Percentiles rank a stretch among this genome's conserved stretches.
phyloP scores from a whole-genome alignment of 2,329 filamentous ascomycete species.

The Orbilia javanica region DNA sequence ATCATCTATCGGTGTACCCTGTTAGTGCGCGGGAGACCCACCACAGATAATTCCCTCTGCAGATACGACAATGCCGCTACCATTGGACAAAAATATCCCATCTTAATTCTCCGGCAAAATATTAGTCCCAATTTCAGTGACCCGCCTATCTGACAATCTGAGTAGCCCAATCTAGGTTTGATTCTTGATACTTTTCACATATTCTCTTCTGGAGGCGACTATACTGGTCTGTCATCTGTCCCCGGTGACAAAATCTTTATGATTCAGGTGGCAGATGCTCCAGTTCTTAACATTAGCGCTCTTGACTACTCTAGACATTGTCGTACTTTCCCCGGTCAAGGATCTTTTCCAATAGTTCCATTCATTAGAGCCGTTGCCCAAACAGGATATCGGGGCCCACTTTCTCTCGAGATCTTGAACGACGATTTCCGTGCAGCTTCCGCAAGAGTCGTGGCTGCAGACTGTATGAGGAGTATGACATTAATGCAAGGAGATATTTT shows the following conservation, averaged over 20 bases:
- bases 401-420: conserved; percentile 59
- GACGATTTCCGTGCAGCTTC: conserved; percentile 59
- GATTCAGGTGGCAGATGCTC: conserved; percentile 60
- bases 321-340: conserved; percentile 59
- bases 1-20: conserved; percentile 49
- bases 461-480: conserved; percentile 59
- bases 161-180: conserved; percentile 59
- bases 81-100: conserved; percentile 17
- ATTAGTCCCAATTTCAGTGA: conserved; percentile 49
- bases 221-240: conserved; percentile 57
- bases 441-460: conserved; percentile 55
- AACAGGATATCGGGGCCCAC: conserved; percentile 58
- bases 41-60: conserved; percentile 57
- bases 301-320: conserved; percentile 60
- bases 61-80: conserved; percentile 39
- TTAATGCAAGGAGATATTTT: conserved; percentile 57
- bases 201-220: conserved; percentile 59
- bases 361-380: conserved; percentile 58
- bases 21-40: conserved; percentile 49
- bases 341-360: conserved; percentile 59
- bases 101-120: conserved; percentile 40
- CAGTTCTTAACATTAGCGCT: conserved; percentile 60
- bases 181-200: conserved; percentile 60
- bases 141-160: conserved; percentile 46
- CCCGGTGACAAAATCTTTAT: conserved; percentile 60